Conservation (phyloP, 2,329 filamentous ascomycete species). For the Ceratocystis albifundus region DNA sequence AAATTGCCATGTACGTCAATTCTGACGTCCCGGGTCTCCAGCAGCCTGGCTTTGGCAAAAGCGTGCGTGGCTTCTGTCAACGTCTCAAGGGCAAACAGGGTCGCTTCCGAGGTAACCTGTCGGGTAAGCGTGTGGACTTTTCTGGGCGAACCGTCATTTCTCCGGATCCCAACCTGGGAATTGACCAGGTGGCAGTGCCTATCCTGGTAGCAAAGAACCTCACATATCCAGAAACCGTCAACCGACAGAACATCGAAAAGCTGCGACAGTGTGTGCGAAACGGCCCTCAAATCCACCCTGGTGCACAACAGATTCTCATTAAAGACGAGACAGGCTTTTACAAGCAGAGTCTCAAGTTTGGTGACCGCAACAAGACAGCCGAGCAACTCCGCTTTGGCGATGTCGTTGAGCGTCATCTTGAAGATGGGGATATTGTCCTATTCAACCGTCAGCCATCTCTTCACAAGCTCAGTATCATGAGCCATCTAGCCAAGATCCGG, state of each 20-base stretch:
- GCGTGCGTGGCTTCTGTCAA: constrained; percentile 88
- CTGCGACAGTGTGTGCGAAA: constrained; percentile 61
- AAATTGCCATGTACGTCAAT: constrained; percentile 97
- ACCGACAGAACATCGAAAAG: constrained; percentile 74
- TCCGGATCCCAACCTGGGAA: constrained; percentile 84
- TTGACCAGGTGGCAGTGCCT: constrained; percentile 89
- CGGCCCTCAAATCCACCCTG: constrained; percentile 70
- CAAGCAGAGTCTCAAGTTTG: constrained; percentile 66
- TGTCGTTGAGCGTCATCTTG: constrained; percentile 83
- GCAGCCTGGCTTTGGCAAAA: constrained; percentile 74
- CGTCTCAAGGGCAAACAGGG: constrained; percentile 94
- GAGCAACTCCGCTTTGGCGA: constrained; percentile 69
- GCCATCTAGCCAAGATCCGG: constrained; percentile 82
- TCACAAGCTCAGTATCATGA: constrained; percentile 97
- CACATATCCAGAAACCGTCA: constrained; percentile 85
- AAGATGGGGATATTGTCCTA: constrained; percentile 88
- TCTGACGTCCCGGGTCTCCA: constrained; percentile 89
- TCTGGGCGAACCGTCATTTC: constrained; percentile 96
- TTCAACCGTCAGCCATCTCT: constrained; percentile 97
- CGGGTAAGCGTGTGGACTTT: constrained; percentile 96
- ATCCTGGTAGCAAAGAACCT: constrained; percentile 88
- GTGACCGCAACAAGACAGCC: constrained; percentile 58
- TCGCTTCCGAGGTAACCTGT: constrained; percentile 90
- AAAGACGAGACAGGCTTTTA: constrained; percentile 52
- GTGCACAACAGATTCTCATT: constrained; percentile 72